Percentiles rank a stretch among this genome's conserved stretches.
phyloP scores from a whole-genome alignment of 805 yeast species.

The Zygoascus ofunaensis region DNA sequence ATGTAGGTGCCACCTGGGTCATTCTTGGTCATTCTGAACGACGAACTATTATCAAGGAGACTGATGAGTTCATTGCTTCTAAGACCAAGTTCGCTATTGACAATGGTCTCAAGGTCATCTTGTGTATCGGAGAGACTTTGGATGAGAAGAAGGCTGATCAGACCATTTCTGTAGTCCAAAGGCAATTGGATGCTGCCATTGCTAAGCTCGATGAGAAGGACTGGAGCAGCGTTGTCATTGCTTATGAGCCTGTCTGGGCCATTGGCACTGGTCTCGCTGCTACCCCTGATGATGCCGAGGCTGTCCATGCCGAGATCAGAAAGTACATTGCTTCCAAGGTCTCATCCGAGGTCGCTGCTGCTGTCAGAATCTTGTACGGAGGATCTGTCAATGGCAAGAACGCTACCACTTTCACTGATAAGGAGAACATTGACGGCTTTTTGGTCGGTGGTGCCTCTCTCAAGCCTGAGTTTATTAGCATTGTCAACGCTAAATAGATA shows the following conservation, averaged over 20 bases:
- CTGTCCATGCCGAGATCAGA: constrained; percentile 85
- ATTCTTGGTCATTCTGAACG: constrained; percentile 98
- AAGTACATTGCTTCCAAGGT: constrained; percentile 66
- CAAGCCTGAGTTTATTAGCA: constrained; percentile 95
- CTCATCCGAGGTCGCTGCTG: constrained; percentile 68
- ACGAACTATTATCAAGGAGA: constrained; percentile 85
- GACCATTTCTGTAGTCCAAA: constrained; percentile 78
- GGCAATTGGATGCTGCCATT: constrained; percentile 84
- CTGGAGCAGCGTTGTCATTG: constrained; percentile 89
- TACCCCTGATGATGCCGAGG: constrained; percentile 96
- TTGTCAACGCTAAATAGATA: constrained; percentile 56
- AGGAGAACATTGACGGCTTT: constrained; percentile 94
- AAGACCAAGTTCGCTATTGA: constrained; percentile 93
- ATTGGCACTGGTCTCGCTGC: constrained; percentile 99
- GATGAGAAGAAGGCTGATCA: constrained; percentile 87
- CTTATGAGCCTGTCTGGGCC: constrained; percentile 99
- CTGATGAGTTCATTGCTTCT: constrained; percentile 71
- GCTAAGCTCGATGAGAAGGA: constrained; percentile 56
- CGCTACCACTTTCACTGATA: constrained; percentile 82
- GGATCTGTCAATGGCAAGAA: constrained; percentile 97
- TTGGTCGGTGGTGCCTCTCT: constrained; percentile 98
- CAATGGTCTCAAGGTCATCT: constrained; percentile 79
- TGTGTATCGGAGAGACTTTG: constrained; percentile 95
- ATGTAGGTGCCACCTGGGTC: constrained; percentile 89
- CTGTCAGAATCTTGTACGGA: constrained; percentile 90